Conservation (phyloP, 495 filamentous ascomycete species). For the Barbatosphaeria neglecta region DNA sequence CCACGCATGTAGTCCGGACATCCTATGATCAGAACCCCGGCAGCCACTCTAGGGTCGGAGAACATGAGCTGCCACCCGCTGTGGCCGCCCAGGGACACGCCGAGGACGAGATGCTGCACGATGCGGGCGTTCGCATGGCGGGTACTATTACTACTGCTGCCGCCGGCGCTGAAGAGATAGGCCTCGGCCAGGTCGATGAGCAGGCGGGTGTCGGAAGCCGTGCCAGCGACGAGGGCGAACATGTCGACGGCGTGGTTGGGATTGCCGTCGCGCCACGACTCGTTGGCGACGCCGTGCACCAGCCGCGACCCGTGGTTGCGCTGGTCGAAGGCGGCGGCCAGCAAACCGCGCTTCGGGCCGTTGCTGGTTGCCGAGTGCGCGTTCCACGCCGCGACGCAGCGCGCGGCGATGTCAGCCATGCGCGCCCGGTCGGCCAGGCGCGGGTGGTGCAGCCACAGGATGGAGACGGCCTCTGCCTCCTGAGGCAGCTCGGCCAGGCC, state of each 20-base stretch:
- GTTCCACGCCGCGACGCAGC: constrained; percentile 25
- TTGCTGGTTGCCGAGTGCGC: background rate
- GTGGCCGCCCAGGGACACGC: constrained; percentile 81
- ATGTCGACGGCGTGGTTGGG: constrained; percentile 77
- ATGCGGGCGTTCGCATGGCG: constrained; percentile 33
- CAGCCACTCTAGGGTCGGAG: constrained; percentile 62
- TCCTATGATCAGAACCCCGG: constrained; percentile 71
- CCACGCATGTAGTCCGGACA: constrained; percentile 72
- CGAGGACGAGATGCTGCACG: constrained; percentile 60
- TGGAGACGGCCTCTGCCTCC: constrained; percentile 42
- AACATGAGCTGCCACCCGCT: constrained; percentile 74
- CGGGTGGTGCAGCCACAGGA: constrained; percentile 81
- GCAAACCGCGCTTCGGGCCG: constrained; percentile 36
- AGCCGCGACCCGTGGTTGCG: constrained; percentile 75
- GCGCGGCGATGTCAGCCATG: constrained; percentile 46
- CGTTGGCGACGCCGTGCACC: constrained; percentile 48
- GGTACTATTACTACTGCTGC: too few species aligned
- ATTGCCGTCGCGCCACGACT: constrained; percentile 72
- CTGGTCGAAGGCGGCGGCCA: constrained; percentile 78
- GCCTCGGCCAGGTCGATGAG: constrained; percentile 64
- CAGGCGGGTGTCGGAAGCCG: constrained; percentile 58
- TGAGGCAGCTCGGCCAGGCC: constrained; percentile 61
- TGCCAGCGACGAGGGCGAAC: constrained; percentile 54
- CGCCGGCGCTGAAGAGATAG: too few species aligned
- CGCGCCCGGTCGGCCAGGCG: constrained; percentile 53